These are phyloP conservation scores for Aspergillus affinis DNA, from an alignment of 495 filamentous ascomycete species.

Conservation along the genomic window DNA sequence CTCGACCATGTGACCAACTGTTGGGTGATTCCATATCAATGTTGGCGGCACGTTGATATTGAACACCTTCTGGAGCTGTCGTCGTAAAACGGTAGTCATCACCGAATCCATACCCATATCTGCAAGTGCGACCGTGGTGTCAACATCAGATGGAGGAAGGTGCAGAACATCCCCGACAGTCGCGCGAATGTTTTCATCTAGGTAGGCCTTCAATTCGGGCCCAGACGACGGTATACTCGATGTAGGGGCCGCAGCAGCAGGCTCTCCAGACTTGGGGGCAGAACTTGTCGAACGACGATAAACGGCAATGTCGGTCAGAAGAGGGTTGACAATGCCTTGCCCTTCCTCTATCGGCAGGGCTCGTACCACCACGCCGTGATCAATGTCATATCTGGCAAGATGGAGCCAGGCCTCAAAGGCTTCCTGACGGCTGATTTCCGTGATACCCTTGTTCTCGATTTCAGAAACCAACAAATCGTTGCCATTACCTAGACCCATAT, in stretches of 20 bases:
- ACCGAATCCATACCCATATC: slow-evolving; percentile 47
- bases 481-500: slow-evolving; percentile 39
- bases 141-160: slow-evolving; percentile 31
- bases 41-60: slow-evolving; percentile 44
- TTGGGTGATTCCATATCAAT: slow-evolving; percentile 41
- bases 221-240: slow-evolving; percentile 18
- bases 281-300: slow-evolving; percentile 13
- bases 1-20: slow-evolving; percentile 32
- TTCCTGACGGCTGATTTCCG: slow-evolving; percentile 40
- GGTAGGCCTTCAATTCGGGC: slow-evolving; percentile 25
- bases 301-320: slow-evolving; percentile 35
- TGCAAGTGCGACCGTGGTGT: slow-evolving; percentile 29
- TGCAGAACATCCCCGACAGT: slow-evolving; percentile 32
- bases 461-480: slow-evolving; percentile 43
- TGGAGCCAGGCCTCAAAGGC: slow-evolving; percentile 45
- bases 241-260: neutral
- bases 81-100: slow-evolving; percentile 42
- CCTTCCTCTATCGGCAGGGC: slow-evolving; percentile 22
- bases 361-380: slow-evolving; percentile 39
- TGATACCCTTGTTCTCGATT: slow-evolving; percentile 43
- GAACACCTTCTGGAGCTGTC: slow-evolving; percentile 36
- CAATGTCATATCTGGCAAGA: slow-evolving; percentile 30
- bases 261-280: neutral
- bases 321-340: slow-evolving; percentile 24
- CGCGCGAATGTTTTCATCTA: slow-evolving; percentile 24